Evolutionary conservation across 768 basidiomycete species (phyloP).

Genomic region (Russula lepida): DNA sequence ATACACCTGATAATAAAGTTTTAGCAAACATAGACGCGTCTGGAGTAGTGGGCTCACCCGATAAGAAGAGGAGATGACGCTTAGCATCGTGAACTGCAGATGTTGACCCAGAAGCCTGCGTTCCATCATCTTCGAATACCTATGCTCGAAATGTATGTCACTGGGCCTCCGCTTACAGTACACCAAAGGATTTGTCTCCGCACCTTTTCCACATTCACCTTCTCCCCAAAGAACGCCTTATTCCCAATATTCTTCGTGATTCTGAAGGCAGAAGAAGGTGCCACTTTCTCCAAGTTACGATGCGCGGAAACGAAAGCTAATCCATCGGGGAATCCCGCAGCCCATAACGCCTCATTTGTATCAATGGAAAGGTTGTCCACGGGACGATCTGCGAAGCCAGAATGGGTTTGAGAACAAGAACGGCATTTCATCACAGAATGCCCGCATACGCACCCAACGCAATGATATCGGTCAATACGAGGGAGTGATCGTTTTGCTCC

Average conservation of each 20-base stretch:
- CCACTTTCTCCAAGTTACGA: constrained; percentile 32
- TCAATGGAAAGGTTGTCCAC: constrained; percentile 61
- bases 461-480: constrained; percentile 47
- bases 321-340: constrained; percentile 43
- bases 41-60: constrained; percentile 35
- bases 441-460: constrained; percentile 36
- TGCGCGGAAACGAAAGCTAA: constrained; percentile 35
- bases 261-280: constrained; percentile 44
- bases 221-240: constrained; percentile 49
- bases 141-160: constrained; percentile 25
- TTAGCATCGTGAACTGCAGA: constrained; percentile 47
- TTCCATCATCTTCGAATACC: constrained; percentile 64
- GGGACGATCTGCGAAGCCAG: constrained; percentile 33
- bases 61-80: constrained; percentile 44
- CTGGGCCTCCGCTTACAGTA: background rate
- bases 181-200: background rate
- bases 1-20: background rate
- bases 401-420: background rate
- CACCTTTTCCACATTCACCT: constrained; percentile 52
- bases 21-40: background rate
- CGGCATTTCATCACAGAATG: background rate
- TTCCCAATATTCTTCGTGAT: constrained; percentile 46
- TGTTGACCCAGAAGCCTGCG: constrained; percentile 47
- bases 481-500: constrained; percentile 47
- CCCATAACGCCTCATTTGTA: constrained; percentile 51